phyloP scores from a whole-genome alignment of 1,284 basidiomycete species.

The Xerocomus nothofagi region DNA sequence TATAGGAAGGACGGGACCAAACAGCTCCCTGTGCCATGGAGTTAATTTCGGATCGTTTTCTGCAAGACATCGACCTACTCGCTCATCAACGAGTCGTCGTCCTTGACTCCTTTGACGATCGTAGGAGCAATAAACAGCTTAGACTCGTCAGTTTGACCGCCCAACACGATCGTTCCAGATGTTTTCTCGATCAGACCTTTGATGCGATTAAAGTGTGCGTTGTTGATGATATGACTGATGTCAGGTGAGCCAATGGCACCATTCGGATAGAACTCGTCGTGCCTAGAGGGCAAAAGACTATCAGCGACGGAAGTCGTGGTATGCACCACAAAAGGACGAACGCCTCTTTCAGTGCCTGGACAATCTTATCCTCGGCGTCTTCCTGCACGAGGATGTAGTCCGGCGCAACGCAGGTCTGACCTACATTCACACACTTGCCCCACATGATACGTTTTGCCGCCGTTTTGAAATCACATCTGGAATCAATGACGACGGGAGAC shows the following conservation, averaged over 20 bases:
- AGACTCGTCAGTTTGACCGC: slow-evolving; percentile 64
- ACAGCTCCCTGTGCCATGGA: slow-evolving; percentile 52
- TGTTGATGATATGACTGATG: slow-evolving; percentile 51
- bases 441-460: slow-evolving; percentile 70
- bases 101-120: slow-evolving; percentile 59
- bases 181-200: slow-evolving; percentile 64
- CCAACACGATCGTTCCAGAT: slow-evolving; percentile 69
- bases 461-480: slow-evolving; percentile 58
- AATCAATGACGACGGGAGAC: slow-evolving; percentile 80
- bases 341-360: slow-evolving; percentile 62
- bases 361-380: slow-evolving; percentile 61
- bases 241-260: slow-evolving; percentile 47
- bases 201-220: slow-evolving; percentile 61
- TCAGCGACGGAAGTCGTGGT: not conserved
- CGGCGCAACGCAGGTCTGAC: slow-evolving; percentile 74
- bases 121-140: slow-evolving; percentile 68
- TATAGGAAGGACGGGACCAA: slow-evolving; percentile 79
- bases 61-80: slow-evolving; percentile 48
- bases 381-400: slow-evolving; percentile 80
- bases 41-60: slow-evolving; percentile 7
- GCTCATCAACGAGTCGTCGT: slow-evolving; percentile 71
- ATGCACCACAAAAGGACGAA: slow-evolving; percentile 33
- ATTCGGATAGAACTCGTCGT: slow-evolving; percentile 53
- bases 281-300: slow-evolving; percentile 34
- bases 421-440: slow-evolving; percentile 78